These are phyloP conservation scores for Sorghum bicolor DNA, from an alignment of 176 grass and related monocot genomes.

Conservation along the genomic window DNA sequence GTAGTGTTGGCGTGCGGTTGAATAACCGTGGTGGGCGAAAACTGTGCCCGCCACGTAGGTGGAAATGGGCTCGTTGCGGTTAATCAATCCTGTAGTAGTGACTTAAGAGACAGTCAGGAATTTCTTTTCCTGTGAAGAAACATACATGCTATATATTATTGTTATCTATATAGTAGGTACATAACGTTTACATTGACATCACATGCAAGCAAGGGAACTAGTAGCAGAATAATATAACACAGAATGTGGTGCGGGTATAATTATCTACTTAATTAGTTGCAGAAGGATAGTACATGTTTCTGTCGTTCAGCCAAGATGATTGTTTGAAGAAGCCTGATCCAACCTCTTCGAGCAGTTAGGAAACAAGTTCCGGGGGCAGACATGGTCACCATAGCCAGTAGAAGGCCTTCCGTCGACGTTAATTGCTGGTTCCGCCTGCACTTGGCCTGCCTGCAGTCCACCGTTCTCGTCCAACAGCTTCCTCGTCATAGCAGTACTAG, in stretches of 20 bases:
- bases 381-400: conserved; percentile 26
- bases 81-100: too few relatives aligned
- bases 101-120: not conserved
- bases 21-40: too few relatives aligned
- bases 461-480: not conserved
- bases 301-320: not conserved
- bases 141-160: not conserved
- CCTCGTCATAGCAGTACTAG: not conserved
- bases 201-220: not conserved
- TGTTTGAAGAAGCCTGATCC: not conserved
- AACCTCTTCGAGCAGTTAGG: not conserved
- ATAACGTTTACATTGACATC: not conserved
- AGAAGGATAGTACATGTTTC: not conserved
- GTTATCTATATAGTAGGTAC: not conserved
- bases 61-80: too few relatives aligned
- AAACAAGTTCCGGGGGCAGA: not conserved
- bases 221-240: not conserved
- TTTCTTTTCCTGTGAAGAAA: not conserved
- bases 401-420: not conserved
- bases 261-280: not conserved
- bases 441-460: not conserved
- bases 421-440: not conserved
- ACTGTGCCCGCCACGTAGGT: too few relatives aligned
- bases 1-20: too few relatives aligned
- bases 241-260: not conserved